Base-by-base conservation (phyloP, 805 yeast genomes). In the Candida andamanensis region DNA sequence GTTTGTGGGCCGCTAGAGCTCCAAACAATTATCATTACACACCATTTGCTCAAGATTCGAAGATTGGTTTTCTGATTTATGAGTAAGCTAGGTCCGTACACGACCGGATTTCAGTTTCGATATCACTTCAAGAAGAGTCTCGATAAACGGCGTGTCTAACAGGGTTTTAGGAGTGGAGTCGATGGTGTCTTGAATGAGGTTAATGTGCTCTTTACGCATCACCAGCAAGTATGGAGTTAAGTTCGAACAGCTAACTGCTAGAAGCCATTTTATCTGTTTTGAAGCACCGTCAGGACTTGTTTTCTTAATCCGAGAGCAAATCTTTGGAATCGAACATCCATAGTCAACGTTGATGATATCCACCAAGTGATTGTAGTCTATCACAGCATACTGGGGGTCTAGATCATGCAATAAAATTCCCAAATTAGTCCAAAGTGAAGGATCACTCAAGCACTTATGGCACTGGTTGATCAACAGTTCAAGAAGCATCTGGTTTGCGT, bases 391-490 rank as follows among this genome's bases (percentile, higher is more conserved):
- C 20, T 12, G 19, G 12, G 11, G 21, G 16, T 12, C 15, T 15
- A n/a, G n/a, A n/a, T 26, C 32, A 18, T 30, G 22, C 9, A 29
- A 28, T 9, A 29, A 26, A 3, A 13, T 24, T 9, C 30, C 30
- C 18, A 54, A 29, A 12, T 36, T 34, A 18, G 37, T 34, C 61
- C 61, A 55, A 21, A 54, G 16, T 4, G 58, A 51, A 1, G 41
- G 42, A 35, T 55, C 61, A 6, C 35, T 30, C 13, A 54, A 35
- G 14, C 37, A 36, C 8, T 32, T 19, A 7, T 31, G 44, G 25
- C 58, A 49, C 3, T 17, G 19, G 1, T 7, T 4, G 4, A 35
- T 17, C 10, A 54, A 32, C 3, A 15, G 7, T 3, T 27, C 24
- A 3, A 30, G 17, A 10, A 44, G 17, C 8, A 28, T 13, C n/a